Base-by-base conservation (phyloP, 495 filamentous ascomycete genomes). In the Penicillium coffeae region DNA sequence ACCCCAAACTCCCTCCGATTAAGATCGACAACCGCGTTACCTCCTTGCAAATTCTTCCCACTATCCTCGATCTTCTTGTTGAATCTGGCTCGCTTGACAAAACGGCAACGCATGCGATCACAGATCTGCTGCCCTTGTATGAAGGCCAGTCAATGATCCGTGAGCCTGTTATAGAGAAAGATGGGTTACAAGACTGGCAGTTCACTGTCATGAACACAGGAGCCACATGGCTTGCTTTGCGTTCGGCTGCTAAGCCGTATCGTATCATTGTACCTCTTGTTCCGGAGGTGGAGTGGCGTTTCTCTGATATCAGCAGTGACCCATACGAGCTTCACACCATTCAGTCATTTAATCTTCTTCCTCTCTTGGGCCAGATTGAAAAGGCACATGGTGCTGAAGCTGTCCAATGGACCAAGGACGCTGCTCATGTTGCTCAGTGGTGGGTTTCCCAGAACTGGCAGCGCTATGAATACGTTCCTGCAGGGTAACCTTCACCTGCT, bases 71-170 rank as follows among this genome's bases (percentile, higher is more conserved):
- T 39, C 56, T 74, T 1, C 51, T 74, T 0, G 47, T 59, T 0
- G 58, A 68, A 38, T 64, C 71, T 4, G 57, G 50, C 20, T 73
- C 70, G 0, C 45, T 74, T 4, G 52, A 58, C 44, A 42, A 60
- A 14, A 10, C 52, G 1, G 36, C 52, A 22, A 57, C 48, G 1
- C 33, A 50, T n/a, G 61, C 61, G 15, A 61, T 68, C 40, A 54
- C 56, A 18, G 58, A 68, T 19, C 56, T 74, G 8, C 58, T 72
- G n/a, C 63, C 64, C 12, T 54, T 71, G 8, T 74, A 73, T 47
- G 68, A 74, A 63, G 71, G 68, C 19, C 71, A 74, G 43, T 72
- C 68, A 0, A 64, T 74, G 34, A 66, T 74, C 48, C 68, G 71
- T 9, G 56, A 59, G 2, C 45, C 54, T 8, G 42, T 60, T 2